A percentile compares a stretch with the other conserved stretches of the same genome.
Evolutionary conservation across 1,284 basidiomycete genomes (phyloP).

Genomic region (Irpex rosettiformis): DNA sequence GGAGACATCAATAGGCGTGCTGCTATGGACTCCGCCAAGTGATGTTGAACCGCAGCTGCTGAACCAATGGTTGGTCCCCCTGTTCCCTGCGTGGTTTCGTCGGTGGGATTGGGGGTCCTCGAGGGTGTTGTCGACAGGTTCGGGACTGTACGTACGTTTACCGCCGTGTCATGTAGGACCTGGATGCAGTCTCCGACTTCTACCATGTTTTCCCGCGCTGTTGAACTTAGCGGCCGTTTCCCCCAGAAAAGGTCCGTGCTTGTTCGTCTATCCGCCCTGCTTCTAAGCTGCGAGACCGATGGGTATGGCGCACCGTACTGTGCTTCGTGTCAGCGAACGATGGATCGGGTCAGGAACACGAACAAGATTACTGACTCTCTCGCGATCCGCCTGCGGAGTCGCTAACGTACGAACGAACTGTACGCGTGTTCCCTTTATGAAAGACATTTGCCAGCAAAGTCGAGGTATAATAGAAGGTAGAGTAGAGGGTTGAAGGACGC

Average conservation of each 20-base stretch:
- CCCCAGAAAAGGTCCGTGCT: constrained; percentile 37
- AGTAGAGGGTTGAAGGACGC: not conserved
- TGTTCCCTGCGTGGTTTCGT: not conserved
- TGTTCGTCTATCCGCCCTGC: constrained; percentile 25
- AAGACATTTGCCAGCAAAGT: constrained; percentile 4
- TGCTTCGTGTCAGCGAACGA: constrained; percentile 6
- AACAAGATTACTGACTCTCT: constrained; percentile 22
- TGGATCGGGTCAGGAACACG: not conserved
- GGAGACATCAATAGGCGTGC: not conserved
- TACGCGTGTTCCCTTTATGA: constrained; percentile 15
- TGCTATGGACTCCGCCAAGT: not conserved
- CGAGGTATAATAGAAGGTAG: not conserved
- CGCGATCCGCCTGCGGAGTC: constrained; percentile 25
- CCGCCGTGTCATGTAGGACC: not conserved
- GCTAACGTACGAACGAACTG: constrained; percentile 27
- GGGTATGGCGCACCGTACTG: constrained; percentile 32
- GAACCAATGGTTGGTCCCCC: not conserved
- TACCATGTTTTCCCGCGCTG: not conserved
- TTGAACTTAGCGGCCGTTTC: constrained; percentile 21
- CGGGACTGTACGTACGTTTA: not conserved
- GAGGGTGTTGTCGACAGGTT: no score
- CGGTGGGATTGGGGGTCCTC: no score
- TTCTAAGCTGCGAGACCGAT: constrained; percentile 37
- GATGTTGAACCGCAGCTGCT: not conserved
- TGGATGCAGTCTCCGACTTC: not conserved